Percentiles rank a stretch among this genome's conserved stretches.
These are phyloP conservation scores for Carpinus viminea DNA, from an alignment of 306 rosid species.

Conservation along the genomic window DNA sequence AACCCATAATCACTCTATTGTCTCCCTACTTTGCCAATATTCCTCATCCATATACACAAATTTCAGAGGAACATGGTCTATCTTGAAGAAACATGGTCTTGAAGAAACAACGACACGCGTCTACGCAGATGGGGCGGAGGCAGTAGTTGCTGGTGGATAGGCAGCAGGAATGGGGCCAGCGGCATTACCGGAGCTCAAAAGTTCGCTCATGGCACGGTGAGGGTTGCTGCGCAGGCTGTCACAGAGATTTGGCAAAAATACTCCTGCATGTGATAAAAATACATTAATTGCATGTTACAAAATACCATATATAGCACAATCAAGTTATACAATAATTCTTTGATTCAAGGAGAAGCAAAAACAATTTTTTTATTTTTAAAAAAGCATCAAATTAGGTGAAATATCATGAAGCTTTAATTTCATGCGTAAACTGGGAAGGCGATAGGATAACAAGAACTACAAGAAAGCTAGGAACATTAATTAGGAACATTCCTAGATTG, in stretches of 20 bases:
- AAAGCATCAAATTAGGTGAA: slow-evolving; percentile 3
- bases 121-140: slow-evolving; percentile 25
- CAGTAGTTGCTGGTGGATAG: not conserved
- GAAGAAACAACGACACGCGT: not conserved
- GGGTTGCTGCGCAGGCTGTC: slow-evolving; percentile 57
- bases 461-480: not conserved
- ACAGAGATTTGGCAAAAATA: slow-evolving; percentile 66
- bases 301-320: too few relatives aligned
- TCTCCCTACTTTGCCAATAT: not conserved
- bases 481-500: not conserved
- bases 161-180: slow-evolving; percentile 41
- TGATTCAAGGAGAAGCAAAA: slow-evolving; percentile 29
- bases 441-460: slow-evolving; percentile 16
- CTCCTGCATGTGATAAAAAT: slow-evolving; percentile 45
- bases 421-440: not conserved
- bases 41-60: not conserved
- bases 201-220: slow-evolving; percentile 61
- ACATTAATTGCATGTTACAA: not conserved
- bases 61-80: not conserved
- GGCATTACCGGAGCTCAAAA: slow-evolving; percentile 68
- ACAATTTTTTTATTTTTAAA: too few relatives aligned
- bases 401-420: not conserved
- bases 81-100: not conserved
- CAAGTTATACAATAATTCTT: not conserved
- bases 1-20: not conserved